phyloP scores from a whole-genome alignment of 2,329 filamentous ascomycete species.

The Epichloe baconii region DNA sequence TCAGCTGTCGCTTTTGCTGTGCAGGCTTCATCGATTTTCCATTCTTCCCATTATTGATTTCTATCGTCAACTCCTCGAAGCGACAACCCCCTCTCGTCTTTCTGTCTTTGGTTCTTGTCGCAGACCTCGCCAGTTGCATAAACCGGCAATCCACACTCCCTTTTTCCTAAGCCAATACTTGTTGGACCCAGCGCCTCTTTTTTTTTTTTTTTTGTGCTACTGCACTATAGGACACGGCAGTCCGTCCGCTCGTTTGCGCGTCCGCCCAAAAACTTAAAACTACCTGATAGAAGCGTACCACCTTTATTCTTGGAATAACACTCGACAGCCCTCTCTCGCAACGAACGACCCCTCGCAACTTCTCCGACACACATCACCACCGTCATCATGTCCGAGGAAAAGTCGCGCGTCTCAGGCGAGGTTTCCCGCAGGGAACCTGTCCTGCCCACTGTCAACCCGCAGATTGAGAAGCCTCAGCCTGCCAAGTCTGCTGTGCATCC shows the following conservation, averaged over 20 bases:
- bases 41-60: background rate
- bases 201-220: slow-evolving; percentile 7
- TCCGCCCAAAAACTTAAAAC: slow-evolving; percentile 6
- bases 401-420: slow-evolving; percentile 73
- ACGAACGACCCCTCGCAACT: slow-evolving; percentile 15
- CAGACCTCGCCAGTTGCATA: slow-evolving; percentile 19
- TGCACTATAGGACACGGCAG: slow-evolving; percentile 15
- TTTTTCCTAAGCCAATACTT: slow-evolving; percentile 6
- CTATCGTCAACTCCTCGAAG: background rate
- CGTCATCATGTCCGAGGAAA: slow-evolving; percentile 48
- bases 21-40: background rate
- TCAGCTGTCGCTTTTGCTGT: background rate
- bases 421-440: slow-evolving; percentile 49
- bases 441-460: slow-evolving; percentile 70
- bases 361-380: background rate
- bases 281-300: background rate
- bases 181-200: slow-evolving; percentile 2
- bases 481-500: slow-evolving; percentile 58
- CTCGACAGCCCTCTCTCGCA: slow-evolving; percentile 5
- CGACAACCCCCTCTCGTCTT: background rate
- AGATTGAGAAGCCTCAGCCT: slow-evolving; percentile 55
- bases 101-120: background rate
- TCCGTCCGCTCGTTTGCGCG: slow-evolving; percentile 28
- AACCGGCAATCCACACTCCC: background rate
- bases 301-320: slow-evolving; percentile 13